Conservation (phyloP, 331 rosid species). For the Quercus phellos region DNA sequence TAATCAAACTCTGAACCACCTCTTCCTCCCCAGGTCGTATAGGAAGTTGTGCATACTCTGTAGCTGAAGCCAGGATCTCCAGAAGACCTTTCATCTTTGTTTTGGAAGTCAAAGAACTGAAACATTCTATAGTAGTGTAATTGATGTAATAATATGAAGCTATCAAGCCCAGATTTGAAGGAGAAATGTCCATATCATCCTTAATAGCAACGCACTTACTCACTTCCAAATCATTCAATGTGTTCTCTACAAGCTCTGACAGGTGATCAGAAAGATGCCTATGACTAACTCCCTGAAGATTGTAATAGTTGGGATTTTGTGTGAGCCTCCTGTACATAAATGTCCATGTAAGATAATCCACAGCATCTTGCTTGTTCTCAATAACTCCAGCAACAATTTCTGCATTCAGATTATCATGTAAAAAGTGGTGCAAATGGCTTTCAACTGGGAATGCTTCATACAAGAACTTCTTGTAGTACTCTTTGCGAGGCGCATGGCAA, state of each 20-base stretch:
- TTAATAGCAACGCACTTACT: conserved; percentile 76
- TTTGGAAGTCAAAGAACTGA: conserved; percentile 72
- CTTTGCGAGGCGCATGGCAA: conserved; percentile 96
- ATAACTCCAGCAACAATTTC: conserved; percentile 81
- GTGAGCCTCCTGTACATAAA: conserved; percentile 90
- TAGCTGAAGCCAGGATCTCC: conserved; percentile 79
- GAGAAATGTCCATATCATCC: conserved; percentile 85
- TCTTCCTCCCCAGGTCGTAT: conserved; percentile 96
- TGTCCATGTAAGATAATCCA: conserved; percentile 95
- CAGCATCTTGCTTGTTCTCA: conserved; percentile 95
- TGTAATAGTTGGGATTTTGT: conserved; percentile 94
- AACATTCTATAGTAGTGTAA: conserved; percentile 86
- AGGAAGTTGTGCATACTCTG: conserved; percentile 85
- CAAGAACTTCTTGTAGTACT: conserved; percentile 86
- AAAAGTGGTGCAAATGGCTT: conserved; percentile 85
- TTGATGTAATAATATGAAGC: conserved; percentile 90
- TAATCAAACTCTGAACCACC: conserved; percentile 70
- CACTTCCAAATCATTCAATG: conserved; percentile 77
- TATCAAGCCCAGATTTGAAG: conserved; percentile 86
- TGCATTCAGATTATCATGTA: conserved; percentile 85
- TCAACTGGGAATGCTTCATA: conserved; percentile 95
- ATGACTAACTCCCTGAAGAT: conserved; percentile 92
- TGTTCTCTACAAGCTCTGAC: conserved; percentile 84
- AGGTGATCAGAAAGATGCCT: conserved; percentile 94
- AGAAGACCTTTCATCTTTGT: conserved; percentile 95